Evolutionary conservation across 2,329 filamentous ascomycete species (phyloP), one percentile per base, ranked within the genome.

Genomic region (Claviceps purpurea): DNA sequence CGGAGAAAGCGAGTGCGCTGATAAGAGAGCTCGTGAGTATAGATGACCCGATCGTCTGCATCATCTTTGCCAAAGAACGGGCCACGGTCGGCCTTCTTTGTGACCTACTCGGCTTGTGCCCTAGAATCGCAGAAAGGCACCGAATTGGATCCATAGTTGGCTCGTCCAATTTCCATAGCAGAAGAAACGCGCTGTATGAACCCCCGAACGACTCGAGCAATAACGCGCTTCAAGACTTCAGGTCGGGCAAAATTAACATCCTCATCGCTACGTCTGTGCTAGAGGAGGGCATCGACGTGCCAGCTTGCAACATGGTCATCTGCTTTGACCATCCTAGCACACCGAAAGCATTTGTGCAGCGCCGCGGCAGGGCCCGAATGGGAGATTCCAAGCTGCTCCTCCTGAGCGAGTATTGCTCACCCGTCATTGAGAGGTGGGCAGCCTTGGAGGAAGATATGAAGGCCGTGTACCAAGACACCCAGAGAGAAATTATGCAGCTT

Each of bases 361-460:
- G 78, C 5, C 73, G 76, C 5, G 75, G 76, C 7, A 67, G 77
- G 38, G 76, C 76, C 4, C 66, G 77, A 10, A 75, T 73, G 71
- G 66, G 64, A 20, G 62, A 70, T 6, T 81, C 78, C 1, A 69
- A 64, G 47, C 68, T 81, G n/a, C 60, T 77, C 13, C 59, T 81
- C 5, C 63, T 81, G 22, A 55, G 71, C 2, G 65, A 70, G 7
- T 55, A 57, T 4, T 61, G 61, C 0, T 58, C 56, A 1, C 52
- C 58, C 3, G 56, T 60, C 8, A 56, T 65, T 2, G 56, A 64
- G 2, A 72, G 76, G 26, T 95, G 87, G 85, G 69, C 79, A 26
- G 60, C 64, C 0, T 71, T 93, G 16, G 91, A 96, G 62, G 64
- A 73, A 3, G 71, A 79, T n/a, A 89, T 95, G 84, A 85, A 82